Percentiles rank a stretch among this genome's conserved stretches.
Evolutionary conservation across 495 filamentous ascomycete species (phyloP).

Genomic region (Lentithecium fluviatile): DNA sequence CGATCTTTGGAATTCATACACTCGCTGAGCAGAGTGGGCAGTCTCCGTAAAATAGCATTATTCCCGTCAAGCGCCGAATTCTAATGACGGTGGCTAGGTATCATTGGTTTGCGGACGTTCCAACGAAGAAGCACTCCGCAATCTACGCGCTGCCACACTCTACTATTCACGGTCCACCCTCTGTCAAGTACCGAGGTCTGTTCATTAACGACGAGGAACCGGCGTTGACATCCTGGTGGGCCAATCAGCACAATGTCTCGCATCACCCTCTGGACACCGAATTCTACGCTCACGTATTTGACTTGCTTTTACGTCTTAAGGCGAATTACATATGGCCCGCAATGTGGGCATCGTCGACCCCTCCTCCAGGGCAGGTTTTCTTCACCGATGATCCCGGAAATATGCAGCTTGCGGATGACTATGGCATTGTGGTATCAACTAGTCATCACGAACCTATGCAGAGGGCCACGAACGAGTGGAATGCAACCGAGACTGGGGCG

Average conservation of each 20-base stretch:
- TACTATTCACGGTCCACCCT: slow-evolving; percentile 13
- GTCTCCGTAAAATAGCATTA: slow-evolving; percentile 8
- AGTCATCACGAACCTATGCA: slow-evolving; percentile 30
- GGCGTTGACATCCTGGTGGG: slow-evolving; percentile 21
- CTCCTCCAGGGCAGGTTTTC: slow-evolving; percentile 20
- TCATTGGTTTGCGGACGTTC: slow-evolving; percentile 27
- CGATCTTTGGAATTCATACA: slow-evolving; percentile 24
- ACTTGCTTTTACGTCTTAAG: slow-evolving; percentile 20
- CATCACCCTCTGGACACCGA: slow-evolving; percentile 17
- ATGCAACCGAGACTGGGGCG: slow-evolving; percentile 12
- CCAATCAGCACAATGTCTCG: slow-evolving; percentile 9
- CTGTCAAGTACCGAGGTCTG: slow-evolving; percentile 27
- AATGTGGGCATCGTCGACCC: slow-evolving; percentile 21
- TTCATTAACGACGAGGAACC: slow-evolving; percentile 32
- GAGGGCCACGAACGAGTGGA: slow-evolving; percentile 28
- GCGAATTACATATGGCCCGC: slow-evolving; percentile 32
- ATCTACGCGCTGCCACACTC: slow-evolving; percentile 7
- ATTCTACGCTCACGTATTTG: slow-evolving; percentile 26
- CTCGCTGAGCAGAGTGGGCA: slow-evolving; percentile 26
- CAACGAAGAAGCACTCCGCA: slow-evolving; percentile 12
- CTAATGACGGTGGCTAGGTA: background rate
- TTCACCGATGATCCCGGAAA: slow-evolving; percentile 28
- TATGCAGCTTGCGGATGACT: slow-evolving; percentile 20
- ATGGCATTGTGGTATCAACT: slow-evolving; percentile 25
- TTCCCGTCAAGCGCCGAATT: background rate